These are phyloP conservation scores for Russula earlei DNA, from an alignment of 768 basidiomycete species.

Conservation along the genomic window DNA sequence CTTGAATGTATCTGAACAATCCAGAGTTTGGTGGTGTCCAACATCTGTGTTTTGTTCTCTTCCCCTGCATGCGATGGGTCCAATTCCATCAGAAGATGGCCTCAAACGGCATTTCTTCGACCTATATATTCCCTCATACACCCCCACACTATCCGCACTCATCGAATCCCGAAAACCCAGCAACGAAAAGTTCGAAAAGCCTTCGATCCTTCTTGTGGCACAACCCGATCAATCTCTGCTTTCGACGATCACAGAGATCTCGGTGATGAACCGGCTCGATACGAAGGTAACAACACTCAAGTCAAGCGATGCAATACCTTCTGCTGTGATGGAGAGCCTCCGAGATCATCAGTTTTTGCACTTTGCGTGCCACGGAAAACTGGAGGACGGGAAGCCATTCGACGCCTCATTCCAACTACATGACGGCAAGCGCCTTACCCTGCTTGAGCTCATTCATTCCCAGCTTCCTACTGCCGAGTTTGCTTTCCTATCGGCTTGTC, in stretches of 20 bases:
- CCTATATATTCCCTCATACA: background rate
- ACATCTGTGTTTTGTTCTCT: background rate
- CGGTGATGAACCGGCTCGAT: background rate
- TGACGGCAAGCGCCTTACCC: background rate
- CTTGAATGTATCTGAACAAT: background rate
- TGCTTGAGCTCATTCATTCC: background rate
- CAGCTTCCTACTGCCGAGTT: background rate
- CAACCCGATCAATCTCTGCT: background rate
- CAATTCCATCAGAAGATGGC: background rate
- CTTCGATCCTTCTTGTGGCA: background rate
- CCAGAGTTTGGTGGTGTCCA: background rate
- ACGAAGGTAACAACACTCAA: background rate
- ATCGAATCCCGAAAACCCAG: background rate
- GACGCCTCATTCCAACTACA: background rate
- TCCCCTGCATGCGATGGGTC: constrained; percentile 3
- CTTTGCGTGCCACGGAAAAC: constrained; percentile 4
- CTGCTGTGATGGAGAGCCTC: background rate
- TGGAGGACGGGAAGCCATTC: background rate
- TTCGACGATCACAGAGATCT: background rate
- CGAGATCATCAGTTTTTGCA: background rate
- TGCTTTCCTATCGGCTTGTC: background rate
- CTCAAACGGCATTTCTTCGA: background rate
- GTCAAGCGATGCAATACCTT: background rate
- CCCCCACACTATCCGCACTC: background rate
- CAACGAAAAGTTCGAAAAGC: background rate